Base-by-base conservation (phyloP, 768 basidiomycete genomes). In the Trichaptum fuscoviolaceum region DNA sequence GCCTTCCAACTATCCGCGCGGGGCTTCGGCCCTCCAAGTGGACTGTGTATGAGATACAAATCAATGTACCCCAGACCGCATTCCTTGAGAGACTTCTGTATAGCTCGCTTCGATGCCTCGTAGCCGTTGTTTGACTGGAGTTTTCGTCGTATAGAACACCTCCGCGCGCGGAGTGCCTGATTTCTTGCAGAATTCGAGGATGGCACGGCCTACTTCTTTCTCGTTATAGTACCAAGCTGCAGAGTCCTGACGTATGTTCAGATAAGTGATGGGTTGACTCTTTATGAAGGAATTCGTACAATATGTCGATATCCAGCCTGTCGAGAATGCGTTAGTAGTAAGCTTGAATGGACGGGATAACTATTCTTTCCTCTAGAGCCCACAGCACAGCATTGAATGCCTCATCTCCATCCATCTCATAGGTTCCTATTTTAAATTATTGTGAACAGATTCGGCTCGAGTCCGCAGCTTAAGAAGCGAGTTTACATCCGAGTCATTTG, bases 101-200 rank as follows among this genome's bases (percentile, higher is more conserved):
- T 85, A 36, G 82, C 76, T 64, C 82, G 78, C 66, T 75, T 79
- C 25, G 82, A 81, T 17, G 80, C 73, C 3, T 80, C 78, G 72
- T 87, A 85, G 26, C 82, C 81, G 57, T 77, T 72, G 75, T 91
- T 91, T 63, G 75, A 68, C 76, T 82, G 87, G 63, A 90, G 80
- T 76, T 92, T n/a, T 90, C 23, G 88, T 90, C 34, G 87, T 90
- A 75, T 85, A 89, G 79, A 85, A 90, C 70, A 93, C 82, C 23
- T 83, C 83, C 12, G 78, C 76, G 27, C 88, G 85, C 62, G 85
- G 83, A 10, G 82, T 81, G 64, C 77, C 76, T n/a, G 81, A 74
- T 59, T 75, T 73, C 10, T 74, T 69, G 74, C 84, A 82, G 71
- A 85, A 88, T 68, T 83, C 82, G 65, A 76, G 76, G 71, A 92